Percentiles rank a stretch among this genome's conserved stretches.
These are phyloP conservation scores for Tricholoma saponaceum DNA, from an alignment of 768 basidiomycete genomes.

Conservation along the genomic window DNA sequence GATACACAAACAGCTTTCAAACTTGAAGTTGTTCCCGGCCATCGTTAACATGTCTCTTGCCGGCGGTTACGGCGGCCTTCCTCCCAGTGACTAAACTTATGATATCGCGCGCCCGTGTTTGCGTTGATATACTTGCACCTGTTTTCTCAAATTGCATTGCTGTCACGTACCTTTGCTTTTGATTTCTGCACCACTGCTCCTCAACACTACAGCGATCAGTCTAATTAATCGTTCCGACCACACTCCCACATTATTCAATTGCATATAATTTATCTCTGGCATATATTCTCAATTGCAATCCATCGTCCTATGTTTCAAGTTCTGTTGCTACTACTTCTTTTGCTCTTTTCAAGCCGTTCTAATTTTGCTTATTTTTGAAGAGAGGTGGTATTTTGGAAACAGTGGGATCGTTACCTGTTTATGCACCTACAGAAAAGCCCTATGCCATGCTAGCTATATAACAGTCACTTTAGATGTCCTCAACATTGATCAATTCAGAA, in stretches of 20 bases:
- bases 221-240: slow-evolving; percentile 19
- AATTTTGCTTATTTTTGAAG: neutral
- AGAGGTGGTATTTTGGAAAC: neutral
- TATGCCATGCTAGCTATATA: neutral
- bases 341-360: neutral
- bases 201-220: slow-evolving; percentile 18
- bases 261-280: slow-evolving; percentile 23
- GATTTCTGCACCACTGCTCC: slow-evolving; percentile 20
- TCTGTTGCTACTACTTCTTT: neutral
- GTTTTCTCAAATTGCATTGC: slow-evolving; percentile 25
- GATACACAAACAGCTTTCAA: slow-evolving; percentile 72
- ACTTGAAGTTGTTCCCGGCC: slow-evolving; percentile 55
- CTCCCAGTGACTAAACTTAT: slow-evolving; percentile 5
- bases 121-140: slow-evolving; percentile 14
- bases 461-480: neutral
- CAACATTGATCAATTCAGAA: neutral
- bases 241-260: slow-evolving; percentile 19
- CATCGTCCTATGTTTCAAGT: neutral
- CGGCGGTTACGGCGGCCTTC: neutral
- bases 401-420: neutral
- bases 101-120: slow-evolving; percentile 11
- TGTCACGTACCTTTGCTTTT: slow-evolving; percentile 34
- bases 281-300: slow-evolving; percentile 15
- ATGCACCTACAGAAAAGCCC: slow-evolving; percentile 7
- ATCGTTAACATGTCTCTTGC: slow-evolving; percentile 21